Evolutionary conservation across 73 alveolate species (phyloP).

Genomic region (Diophrys sp.): DNA sequence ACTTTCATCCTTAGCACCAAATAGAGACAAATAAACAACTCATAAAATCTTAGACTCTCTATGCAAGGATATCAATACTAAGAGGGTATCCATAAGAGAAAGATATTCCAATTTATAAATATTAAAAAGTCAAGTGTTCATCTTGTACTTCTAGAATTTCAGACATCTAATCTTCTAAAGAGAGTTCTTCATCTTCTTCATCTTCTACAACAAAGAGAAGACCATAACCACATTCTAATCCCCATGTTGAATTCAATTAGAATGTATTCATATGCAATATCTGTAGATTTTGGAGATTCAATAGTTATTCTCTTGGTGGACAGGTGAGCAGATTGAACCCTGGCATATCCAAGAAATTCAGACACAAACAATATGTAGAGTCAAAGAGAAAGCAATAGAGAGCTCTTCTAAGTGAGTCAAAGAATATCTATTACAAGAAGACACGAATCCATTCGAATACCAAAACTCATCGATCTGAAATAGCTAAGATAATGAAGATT

Average conservation of each 20-base stretch:
- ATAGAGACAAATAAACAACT: too few relatives aligned
- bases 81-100: too few relatives aligned
- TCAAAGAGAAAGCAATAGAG: neutral
- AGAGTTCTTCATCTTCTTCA: too few relatives aligned
- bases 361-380: neutral
- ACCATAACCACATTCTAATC: too few relatives aligned
- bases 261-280: conserved; percentile 8
- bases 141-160: too few relatives aligned
- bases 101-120: too few relatives aligned
- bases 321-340: conserved; percentile 79
- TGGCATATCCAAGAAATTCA: conserved; percentile 7
- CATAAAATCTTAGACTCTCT: too few relatives aligned
- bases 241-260: neutral
- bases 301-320: conserved; percentile 80
- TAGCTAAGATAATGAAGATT: neutral
- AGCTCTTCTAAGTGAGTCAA: neutral
- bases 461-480: neutral
- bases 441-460: neutral
- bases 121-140: too few relatives aligned
- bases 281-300: conserved; percentile 17
- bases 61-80: too few relatives aligned
- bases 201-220: too few relatives aligned
- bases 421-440: neutral
- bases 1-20: too few relatives aligned
- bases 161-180: too few relatives aligned